Percentiles rank a stretch among this genome's conserved stretches.
phyloP scores from a whole-genome alignment of 225 moss, liverwort and hornwort genomes.

The Physcomitrium patens region DNA sequence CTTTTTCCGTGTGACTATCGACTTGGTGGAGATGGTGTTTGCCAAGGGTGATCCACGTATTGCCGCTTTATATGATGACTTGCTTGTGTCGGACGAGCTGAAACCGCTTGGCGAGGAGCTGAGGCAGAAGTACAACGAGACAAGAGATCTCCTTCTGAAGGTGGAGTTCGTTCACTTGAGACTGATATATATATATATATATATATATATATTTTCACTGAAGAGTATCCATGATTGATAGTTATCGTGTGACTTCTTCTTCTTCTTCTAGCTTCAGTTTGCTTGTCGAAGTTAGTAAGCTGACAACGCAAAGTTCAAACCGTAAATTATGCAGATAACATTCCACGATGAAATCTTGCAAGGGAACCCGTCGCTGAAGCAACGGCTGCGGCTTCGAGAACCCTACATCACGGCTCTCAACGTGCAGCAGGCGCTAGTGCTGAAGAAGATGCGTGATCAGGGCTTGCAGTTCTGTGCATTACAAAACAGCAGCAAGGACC shows the following conservation, averaged over 20 bases:
- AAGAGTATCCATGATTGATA: not conserved
- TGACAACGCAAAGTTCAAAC: not conserved
- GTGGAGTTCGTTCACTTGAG: slow-evolving; percentile 29
- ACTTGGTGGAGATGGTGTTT: slow-evolving; percentile 70
- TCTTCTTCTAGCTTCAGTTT: not conserved
- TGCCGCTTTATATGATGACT: slow-evolving; percentile 58
- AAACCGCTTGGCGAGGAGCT: slow-evolving; percentile 59
- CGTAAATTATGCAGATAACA: slow-evolving; percentile 48
- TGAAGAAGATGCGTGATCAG: slow-evolving; percentile 69
- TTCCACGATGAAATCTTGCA: slow-evolving; percentile 63
- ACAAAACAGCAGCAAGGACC: slow-evolving; percentile 26
- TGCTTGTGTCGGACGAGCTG: slow-evolving; percentile 57
- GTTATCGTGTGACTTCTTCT: not conserved
- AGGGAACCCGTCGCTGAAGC: slow-evolving; percentile 62
- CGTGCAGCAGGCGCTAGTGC: slow-evolving; percentile 63
- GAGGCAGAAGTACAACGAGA: slow-evolving; percentile 56
- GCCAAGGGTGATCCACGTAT: slow-evolving; percentile 68
- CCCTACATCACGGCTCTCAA: slow-evolving; percentile 69
- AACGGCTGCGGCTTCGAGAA: slow-evolving; percentile 67
- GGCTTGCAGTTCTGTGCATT: slow-evolving; percentile 41
- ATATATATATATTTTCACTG: too few species aligned
- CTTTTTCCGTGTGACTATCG: slow-evolving; percentile 68
- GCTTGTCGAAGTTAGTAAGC: not conserved
- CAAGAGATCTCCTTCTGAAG: slow-evolving; percentile 50
- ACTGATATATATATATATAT: not conserved